These are phyloP conservation scores for Globisporangium mamillatum DNA, from an alignment of 352 stramenopile species.

Conservation along the genomic window DNA sequence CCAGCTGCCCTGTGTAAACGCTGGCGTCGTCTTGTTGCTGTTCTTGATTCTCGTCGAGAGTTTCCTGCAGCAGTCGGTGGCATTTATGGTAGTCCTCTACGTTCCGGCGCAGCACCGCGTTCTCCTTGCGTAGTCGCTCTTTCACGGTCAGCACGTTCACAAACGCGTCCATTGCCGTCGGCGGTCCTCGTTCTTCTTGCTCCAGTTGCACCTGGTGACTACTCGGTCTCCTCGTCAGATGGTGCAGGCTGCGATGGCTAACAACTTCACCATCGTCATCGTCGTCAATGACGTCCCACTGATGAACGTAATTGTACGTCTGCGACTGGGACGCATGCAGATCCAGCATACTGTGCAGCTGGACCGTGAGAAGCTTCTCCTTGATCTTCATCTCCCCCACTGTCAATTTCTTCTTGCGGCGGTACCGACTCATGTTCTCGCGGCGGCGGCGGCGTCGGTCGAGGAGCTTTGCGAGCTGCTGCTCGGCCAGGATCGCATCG, in stretches of 20 bases:
- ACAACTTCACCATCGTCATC: background rate
- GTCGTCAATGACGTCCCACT: slow-evolving; percentile 7
- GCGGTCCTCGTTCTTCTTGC: background rate
- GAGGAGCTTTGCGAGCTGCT: background rate
- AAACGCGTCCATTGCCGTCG: slow-evolving; percentile 2
- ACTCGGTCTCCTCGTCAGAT: background rate
- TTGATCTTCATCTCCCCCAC: slow-evolving; percentile 30
- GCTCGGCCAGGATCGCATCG: background rate
- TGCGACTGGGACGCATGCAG: slow-evolving; percentile 18
- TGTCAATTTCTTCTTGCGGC: slow-evolving; percentile 43
- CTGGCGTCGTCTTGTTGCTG: background rate
- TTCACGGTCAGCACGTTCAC: slow-evolving; percentile 5
- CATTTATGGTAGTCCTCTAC: slow-evolving; percentile 29
- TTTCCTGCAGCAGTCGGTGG: slow-evolving; percentile 12
- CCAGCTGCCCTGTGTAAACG: background rate
- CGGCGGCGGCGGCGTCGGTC: slow-evolving; percentile 27
- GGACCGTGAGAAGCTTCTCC: slow-evolving; percentile 31
- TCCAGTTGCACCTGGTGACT: background rate
- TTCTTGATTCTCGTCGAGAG: background rate
- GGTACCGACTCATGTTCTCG: slow-evolving; percentile 48
- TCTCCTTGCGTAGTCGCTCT: slow-evolving; percentile 32
- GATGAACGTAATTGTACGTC: background rate
- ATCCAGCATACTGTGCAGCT: slow-evolving; percentile 30
- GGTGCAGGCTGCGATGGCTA: background rate
- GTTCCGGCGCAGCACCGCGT: slow-evolving; percentile 26